Base-by-base conservation (phyloP, 371 early-diverging fungal species). In the Mucor velutinosus region DNA sequence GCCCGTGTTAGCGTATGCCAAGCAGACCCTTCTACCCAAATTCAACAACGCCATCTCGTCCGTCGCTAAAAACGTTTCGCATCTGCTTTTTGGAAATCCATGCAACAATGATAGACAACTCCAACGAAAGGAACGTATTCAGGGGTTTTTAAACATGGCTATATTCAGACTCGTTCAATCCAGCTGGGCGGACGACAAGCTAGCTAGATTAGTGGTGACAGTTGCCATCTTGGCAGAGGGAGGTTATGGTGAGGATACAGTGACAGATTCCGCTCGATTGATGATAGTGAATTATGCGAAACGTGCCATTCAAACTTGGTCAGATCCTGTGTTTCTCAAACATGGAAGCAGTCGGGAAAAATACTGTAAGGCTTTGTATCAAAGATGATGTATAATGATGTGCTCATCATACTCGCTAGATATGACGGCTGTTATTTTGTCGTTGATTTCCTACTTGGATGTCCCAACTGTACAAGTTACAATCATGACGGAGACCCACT, bases 281-380 rank as follows among this genome's bases (percentile, higher is more conserved):
- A 17, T 62, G 21, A 2, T 65, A 11, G 19, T 32, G 3, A 25
- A 51, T 7, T 51, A 37, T 23, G 12, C 60, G 4, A 64, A 69
- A 29, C 60, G 59, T 17, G 57, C 75, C 0, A 64, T 72, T 41
- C 62, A 75, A 7, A 70, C 59, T 12, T 81, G 82, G 82, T 67
- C 74, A 10, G 82, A 81, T 61, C 69, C 79, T 8, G 58, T 77
- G 1, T 81, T 81, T 67, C 70, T 81, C 11, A 60, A 68, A 33
- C 74, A 79, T 64, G 67, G 67, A 10, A 64, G 71, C 15, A 51
- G 47, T 17, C 56, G 62, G 21, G 79, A 79, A 65, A 72, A 69
- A 35, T 35, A 39, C 56, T 79, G 82, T 79, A 77, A 68, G 58
- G 29, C 12, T 41, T 58, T 45, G 45, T 15, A 4, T 45, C 4